phyloP scores from a whole-genome alignment of 306 rosid species.

The Rosa rugosa region DNA sequence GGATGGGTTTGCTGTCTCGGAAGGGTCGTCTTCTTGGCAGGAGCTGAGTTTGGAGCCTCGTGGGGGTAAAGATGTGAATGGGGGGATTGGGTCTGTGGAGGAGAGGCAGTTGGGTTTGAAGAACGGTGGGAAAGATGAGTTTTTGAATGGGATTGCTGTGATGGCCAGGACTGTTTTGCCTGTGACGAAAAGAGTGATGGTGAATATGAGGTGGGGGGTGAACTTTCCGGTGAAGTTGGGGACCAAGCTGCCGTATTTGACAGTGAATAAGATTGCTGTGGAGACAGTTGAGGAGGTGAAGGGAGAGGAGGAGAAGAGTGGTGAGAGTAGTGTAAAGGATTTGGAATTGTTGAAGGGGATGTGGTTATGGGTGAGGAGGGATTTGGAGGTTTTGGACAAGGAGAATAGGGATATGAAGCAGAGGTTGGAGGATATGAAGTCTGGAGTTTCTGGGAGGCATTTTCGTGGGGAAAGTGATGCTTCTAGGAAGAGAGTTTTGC shows the following conservation, averaged over 20 bases:
- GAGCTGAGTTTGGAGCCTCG: slow-evolving; percentile 67
- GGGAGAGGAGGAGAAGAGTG: slow-evolving; percentile 19
- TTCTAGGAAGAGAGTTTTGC: slow-evolving; percentile 24
- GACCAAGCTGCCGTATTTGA: slow-evolving; percentile 53
- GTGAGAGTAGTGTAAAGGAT: slow-evolving; percentile 33
- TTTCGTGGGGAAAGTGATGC: slow-evolving; percentile 24
- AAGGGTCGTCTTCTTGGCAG: slow-evolving; percentile 58
- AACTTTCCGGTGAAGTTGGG: slow-evolving; percentile 47
- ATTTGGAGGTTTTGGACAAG: slow-evolving; percentile 62
- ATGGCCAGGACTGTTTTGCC: slow-evolving; percentile 68
- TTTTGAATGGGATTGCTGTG: slow-evolving; percentile 50
- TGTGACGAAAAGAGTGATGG: slow-evolving; percentile 40
- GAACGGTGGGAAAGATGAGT: slow-evolving; percentile 33
- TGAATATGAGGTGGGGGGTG: slow-evolving; percentile 72
- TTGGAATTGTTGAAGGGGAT: slow-evolving; percentile 57
- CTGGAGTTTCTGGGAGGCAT: slow-evolving; percentile 32
- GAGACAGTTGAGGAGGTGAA: slow-evolving; percentile 51
- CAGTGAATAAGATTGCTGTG: slow-evolving; percentile 65
- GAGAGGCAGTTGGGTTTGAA: slow-evolving; percentile 35
- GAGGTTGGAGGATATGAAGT: slow-evolving; percentile 52
- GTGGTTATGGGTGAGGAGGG: slow-evolving; percentile 56
- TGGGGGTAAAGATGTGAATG: slow-evolving; percentile 24
- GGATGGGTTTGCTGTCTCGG: slow-evolving; percentile 41
- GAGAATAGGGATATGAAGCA: slow-evolving; percentile 73
- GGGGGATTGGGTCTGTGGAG: slow-evolving; percentile 24